These are phyloP conservation scores for Ophiognomonia clavigignenti-juglandacearum DNA, from an alignment of 2,329 filamentous ascomycete species.

Conservation along the genomic window DNA sequence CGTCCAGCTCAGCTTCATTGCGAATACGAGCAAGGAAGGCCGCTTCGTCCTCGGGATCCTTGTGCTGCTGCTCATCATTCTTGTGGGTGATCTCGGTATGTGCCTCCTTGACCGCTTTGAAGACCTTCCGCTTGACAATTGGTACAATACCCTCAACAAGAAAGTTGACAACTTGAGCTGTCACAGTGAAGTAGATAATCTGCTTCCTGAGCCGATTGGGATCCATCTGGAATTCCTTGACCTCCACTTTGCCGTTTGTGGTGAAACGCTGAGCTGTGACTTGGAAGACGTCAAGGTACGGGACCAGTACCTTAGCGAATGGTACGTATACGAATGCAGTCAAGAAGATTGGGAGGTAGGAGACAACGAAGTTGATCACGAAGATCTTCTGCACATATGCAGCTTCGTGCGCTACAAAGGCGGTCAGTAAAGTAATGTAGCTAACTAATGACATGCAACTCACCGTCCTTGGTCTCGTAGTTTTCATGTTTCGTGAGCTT, in stretches of 20 bases:
- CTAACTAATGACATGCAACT: conserved; percentile 1
- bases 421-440: conserved; percentile 15
- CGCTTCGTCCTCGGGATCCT: conserved; percentile 72
- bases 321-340: conserved; percentile 94
- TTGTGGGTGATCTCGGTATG: conserved; percentile 56
- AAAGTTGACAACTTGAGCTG: conserved; percentile 85
- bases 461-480: conserved; percentile 77
- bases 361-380: conserved; percentile 93
- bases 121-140: conserved; percentile 72
- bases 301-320: conserved; percentile 78
- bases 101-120: conserved; percentile 74
- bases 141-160: conserved; percentile 81
- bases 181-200: conserved; percentile 94
- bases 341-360: conserved; percentile 85
- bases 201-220: conserved; percentile 79
- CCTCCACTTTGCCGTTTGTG: conserved; percentile 65
- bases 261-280: conserved; percentile 70
- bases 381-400: conserved; percentile 91
- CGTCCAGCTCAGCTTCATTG: conserved; percentile 72
- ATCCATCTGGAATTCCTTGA: conserved; percentile 72
- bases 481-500: conserved; percentile 81
- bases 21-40: conserved; percentile 78
- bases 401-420: conserved; percentile 62
- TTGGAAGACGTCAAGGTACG: conserved; percentile 79
- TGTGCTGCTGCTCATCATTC: conserved; percentile 38